Percentiles rank a stretch among this genome's conserved stretches.
These are phyloP conservation scores for Phylloporus sp. DNA, from an alignment of 768 basidiomycete species.

Conservation along the genomic window DNA sequence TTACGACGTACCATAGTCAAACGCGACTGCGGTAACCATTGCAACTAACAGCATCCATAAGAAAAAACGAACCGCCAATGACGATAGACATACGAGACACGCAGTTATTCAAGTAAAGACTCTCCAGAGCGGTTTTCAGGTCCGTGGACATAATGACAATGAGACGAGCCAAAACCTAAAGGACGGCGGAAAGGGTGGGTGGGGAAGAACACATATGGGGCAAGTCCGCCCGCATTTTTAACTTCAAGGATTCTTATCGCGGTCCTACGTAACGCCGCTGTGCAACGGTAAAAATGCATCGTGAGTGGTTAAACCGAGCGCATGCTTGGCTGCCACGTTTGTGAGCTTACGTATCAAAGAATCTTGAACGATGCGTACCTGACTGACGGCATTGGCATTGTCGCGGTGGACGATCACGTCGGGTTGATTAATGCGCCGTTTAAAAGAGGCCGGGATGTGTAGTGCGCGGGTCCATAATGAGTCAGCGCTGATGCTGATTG, in stretches of 20 bases:
- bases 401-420: no score
- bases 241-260: neutral
- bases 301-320: no score
- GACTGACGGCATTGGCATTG: no score
- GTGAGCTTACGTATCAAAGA: no score
- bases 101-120: conserved; percentile 6
- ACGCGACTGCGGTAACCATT: neutral
- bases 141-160: conserved; percentile 2
- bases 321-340: no score
- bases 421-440: no score
- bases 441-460: no score
- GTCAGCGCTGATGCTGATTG: no score
- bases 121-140: neutral
- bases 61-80: neutral
- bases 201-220: no score
- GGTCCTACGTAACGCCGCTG: neutral
- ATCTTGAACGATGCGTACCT: no score
- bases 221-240: neutral
- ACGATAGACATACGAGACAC: neutral
- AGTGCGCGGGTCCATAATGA: no score
- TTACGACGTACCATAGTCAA: conserved; percentile 7
- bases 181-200: neutral
- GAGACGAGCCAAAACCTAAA: neutral
- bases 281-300: neutral
- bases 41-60: neutral